These are phyloP conservation scores for Neofusicoccum cordaticola DNA, from an alignment of 2,329 filamentous ascomycete species.

Conservation along the genomic window DNA sequence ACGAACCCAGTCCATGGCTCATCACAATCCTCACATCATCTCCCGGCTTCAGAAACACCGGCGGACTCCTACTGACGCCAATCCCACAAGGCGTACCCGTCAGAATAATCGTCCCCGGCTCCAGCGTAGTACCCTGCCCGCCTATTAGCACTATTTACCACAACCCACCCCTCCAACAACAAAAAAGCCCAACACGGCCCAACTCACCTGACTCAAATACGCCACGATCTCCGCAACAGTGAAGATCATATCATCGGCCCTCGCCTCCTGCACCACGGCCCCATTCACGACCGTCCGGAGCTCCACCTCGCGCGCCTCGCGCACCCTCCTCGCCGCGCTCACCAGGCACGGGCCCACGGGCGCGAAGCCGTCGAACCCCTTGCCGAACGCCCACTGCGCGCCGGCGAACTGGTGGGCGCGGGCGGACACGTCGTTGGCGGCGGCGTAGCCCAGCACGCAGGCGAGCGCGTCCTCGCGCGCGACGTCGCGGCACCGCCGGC, in stretches of 20 bases:
- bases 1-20: conserved; percentile 23
- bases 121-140: conserved; percentile 54
- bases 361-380: conserved; percentile 46
- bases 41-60: not conserved
- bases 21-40: not conserved
- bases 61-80: not conserved
- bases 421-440: conserved; percentile 62
- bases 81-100: conserved; percentile 52
- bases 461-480: conserved; percentile 51
- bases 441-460: conserved; percentile 63
- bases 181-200: no score
- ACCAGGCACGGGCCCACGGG: conserved; percentile 43
- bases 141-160: not conserved
- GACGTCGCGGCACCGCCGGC: conserved; percentile 33
- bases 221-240: conserved; percentile 58
- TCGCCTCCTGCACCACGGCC: conserved; percentile 41
- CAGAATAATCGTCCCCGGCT: conserved; percentile 65
- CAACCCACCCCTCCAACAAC: no score
- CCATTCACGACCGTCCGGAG: conserved; percentile 46
- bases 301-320: conserved; percentile 31
- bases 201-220: conserved; percentile 53
- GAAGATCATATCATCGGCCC: conserved; percentile 61
- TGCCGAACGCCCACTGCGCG: conserved; percentile 40
- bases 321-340: conserved; percentile 26
- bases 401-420: conserved; percentile 50